Base-by-base conservation (phyloP, 371 early-diverging fungal genomes). In the Rhizopus arrhizus region DNA sequence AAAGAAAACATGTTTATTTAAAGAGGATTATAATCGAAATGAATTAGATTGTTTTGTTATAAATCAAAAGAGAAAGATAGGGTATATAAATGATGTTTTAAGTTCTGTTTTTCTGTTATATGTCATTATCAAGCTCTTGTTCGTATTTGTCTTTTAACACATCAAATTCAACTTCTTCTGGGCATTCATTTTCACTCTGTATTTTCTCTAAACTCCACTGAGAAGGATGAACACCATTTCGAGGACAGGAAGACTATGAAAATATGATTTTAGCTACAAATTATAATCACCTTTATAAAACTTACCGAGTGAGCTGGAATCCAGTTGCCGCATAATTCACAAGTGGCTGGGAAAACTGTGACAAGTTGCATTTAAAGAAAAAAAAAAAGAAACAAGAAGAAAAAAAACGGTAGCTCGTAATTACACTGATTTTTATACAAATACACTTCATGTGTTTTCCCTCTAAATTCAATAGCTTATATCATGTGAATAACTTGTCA, bases 311-410 rank as follows among this genome's bases (percentile, higher is more conserved):
- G 72, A 49, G 59, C 40, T 43, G 72, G 72, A 48, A 72, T 53
- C 72, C 72, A 72, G 40, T 65, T 49, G 10, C 72, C 72, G 45
- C 72, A 72, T 51, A 72, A 47, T 68, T 72, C 72, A 52, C 72
- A 72, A 15, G 72, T 72, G n/a, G 72, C 72, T 53, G 72, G 72
- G 38, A 50, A 59, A 2, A 46, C 29, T 36, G 8, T 62, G 0
- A 34, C 12, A 7, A 7, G 22, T 33, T 22, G n/a, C 11, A 40
- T 41, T 33, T 31, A 34, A n/a, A 41, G 22, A 12, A 7, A 50
- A 40, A 36, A 13, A 28, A n/a, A 47, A 33, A 38, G 11, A 16
- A 22, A 16, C 12, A 13, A 15, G 5, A 42, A 16, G n/a, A 22
- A 43, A 8, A 13, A 11, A 40, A 40, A 40, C 8, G 0, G 40